Conservation (phyloP, 345 rosid species). For the Moringa oleifera region DNA sequence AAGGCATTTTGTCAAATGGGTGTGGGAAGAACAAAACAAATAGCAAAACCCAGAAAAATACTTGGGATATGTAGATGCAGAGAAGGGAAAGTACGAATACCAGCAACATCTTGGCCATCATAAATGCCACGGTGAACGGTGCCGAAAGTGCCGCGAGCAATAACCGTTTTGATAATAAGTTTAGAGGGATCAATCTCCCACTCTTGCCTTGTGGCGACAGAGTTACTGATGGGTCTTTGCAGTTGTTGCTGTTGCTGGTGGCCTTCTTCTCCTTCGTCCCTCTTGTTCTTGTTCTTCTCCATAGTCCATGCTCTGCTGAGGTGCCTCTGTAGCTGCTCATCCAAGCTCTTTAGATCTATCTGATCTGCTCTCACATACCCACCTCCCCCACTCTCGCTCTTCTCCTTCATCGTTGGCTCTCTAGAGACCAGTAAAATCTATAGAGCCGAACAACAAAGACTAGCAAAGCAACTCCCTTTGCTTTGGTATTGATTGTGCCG, state of each 20-base stretch:
- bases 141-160: slow-evolving; percentile 95
- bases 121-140: slow-evolving; percentile 93
- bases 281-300: slow-evolving; percentile 69
- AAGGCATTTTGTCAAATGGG: background rate
- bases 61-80: background rate
- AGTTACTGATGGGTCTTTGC: slow-evolving; percentile 24
- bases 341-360: slow-evolving; percentile 92
- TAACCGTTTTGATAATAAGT: slow-evolving; percentile 68
- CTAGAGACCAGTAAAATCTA: background rate
- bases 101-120: slow-evolving; percentile 92
- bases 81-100: slow-evolving; percentile 32
- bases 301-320: slow-evolving; percentile 69
- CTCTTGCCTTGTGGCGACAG: slow-evolving; percentile 47
- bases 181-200: slow-evolving; percentile 99
- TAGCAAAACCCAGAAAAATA: background rate
- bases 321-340: slow-evolving; percentile 93
- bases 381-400: slow-evolving; percentile 49
- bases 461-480: background rate
- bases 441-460: no score
- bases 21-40: background rate
- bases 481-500: background rate
- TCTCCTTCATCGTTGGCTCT: slow-evolving; percentile 39
- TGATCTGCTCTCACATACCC: slow-evolving; percentile 96
- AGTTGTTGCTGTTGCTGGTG: slow-evolving; percentile 16
- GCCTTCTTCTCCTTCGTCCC: slow-evolving; percentile 30